These are phyloP conservation scores for Ustilago vetiveriae DNA, from an alignment of 1,284 basidiomycete species.

Conservation along the genomic window DNA sequence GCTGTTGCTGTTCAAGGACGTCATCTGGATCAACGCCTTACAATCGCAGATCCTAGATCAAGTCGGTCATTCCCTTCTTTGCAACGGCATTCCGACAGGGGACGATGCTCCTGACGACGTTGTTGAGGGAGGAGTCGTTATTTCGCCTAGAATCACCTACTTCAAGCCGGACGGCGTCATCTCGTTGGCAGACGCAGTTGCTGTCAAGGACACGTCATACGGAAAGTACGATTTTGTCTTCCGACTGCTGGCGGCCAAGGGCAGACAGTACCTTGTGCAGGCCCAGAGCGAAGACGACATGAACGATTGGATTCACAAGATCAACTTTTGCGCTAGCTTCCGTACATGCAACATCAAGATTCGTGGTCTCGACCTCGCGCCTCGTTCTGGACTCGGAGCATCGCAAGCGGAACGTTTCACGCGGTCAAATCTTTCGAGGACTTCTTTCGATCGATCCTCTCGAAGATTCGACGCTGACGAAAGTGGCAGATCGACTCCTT, in stretches of 20 bases:
- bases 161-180: conserved; percentile 89
- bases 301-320: conserved; percentile 89
- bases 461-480: conserved; percentile 14
- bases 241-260: conserved; percentile 74
- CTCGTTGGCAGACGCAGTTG: conserved; percentile 71
- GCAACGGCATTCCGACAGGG: conserved; percentile 37
- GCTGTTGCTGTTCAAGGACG: conserved; percentile 89
- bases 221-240: conserved; percentile 77
- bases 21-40: conserved; percentile 74
- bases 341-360: conserved; percentile 85
- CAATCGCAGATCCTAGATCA: conserved; percentile 71
- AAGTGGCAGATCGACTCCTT: conserved; percentile 29
- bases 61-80: conserved; percentile 44
- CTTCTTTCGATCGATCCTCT: conserved; percentile 20
- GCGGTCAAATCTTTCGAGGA: conserved; percentile 10
- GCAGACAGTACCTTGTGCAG: conserved; percentile 82
- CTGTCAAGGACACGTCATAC: conserved; percentile 55
- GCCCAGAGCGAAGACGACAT: conserved; percentile 78
- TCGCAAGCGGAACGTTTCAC: conserved; percentile 29
- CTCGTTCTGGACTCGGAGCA: conserved; percentile 33
- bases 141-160: conserved; percentile 72
- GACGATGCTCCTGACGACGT: conserved; percentile 9
- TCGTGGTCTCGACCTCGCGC: conserved; percentile 71
- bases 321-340: conserved; percentile 95
- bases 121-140: conserved; percentile 62